phyloP scores from a whole-genome alignment of 2,329 filamentous ascomycete genomes.

The Pestalotiopsis sp. region DNA sequence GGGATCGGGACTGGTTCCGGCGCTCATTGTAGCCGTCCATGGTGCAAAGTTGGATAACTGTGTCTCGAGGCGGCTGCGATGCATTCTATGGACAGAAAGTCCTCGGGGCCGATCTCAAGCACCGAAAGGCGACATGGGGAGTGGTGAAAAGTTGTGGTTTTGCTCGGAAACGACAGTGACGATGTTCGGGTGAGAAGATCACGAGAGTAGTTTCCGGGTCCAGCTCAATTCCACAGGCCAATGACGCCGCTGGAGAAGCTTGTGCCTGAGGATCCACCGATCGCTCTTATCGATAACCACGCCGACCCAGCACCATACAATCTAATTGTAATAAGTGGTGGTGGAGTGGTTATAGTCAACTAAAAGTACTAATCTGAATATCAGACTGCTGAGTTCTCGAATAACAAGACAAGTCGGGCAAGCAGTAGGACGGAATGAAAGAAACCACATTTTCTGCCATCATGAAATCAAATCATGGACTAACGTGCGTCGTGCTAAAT shows the following conservation, averaged over 20 bases:
- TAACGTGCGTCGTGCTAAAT: no score
- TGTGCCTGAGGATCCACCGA: slow-evolving; percentile 8
- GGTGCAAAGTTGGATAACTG: not conserved
- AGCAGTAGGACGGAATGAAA: no score
- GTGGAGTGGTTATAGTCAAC: not conserved
- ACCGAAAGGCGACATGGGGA: not conserved
- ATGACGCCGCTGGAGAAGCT: slow-evolving; percentile 7
- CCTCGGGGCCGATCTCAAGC: not conserved
- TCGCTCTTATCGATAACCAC: not conserved
- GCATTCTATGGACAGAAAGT: slow-evolving; percentile 1
- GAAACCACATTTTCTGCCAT: no score
- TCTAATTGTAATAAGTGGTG: not conserved
- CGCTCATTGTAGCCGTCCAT: slow-evolving; percentile 7
- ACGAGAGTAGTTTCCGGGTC: not conserved
- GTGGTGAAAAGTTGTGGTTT: not conserved
- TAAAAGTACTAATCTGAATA: not conserved
- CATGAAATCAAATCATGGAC: no score
- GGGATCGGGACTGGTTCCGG: not conserved
- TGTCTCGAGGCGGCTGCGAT: not conserved
- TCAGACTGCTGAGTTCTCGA: not conserved
- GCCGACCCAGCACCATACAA: not conserved
- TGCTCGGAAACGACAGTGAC: not conserved
- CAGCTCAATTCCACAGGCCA: not conserved
- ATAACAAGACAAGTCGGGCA: no score
- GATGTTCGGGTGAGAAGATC: not conserved